Base-by-base conservation (phyloP, 2,329 filamentous ascomycete species). In the Trichoderma atrobrunneum region DNA sequence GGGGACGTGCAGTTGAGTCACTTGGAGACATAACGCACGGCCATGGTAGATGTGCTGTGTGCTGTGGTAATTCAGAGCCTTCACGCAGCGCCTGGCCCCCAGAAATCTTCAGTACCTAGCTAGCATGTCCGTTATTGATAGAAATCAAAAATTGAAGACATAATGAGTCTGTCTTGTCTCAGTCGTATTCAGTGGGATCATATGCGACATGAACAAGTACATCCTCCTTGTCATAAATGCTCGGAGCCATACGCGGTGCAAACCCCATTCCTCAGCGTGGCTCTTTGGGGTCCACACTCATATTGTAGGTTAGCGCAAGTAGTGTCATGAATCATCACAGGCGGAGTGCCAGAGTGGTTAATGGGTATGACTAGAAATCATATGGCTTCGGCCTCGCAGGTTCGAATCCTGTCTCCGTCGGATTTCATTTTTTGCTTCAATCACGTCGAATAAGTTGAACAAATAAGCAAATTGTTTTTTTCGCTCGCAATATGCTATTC, bases 321-420 rank as follows among this genome's bases (percentile, higher is more conserved):
- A 16, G 3, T 28, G 7, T 10, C 60, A 71, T 59, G 26, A 71
- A 63, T 26, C 24, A 26, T n/a, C 34, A n/a, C 16, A 57, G 69
- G 69, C 69, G 34, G 69, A 71, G 69, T 71, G 69, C 69, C 69
- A 71, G 69, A 71, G 69, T 71, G 69, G 69, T 71, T 71, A 71
- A 71, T 71, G 69, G 69, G 69, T 71, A 71, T 71, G 69, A 71
- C 69, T 71, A 71, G 69, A 71, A 71, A 71, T 71, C 69, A 71
- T 71, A 71, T 71, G 69, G 69, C 54, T 71, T 71, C 69, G 69
- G 69, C 69, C 69, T 71, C 69, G 34, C 69, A 71, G 69, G 69
- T 71, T 71, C 69, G 69, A 71, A 71, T 71, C 69, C 69, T 71
- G 69, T 71, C 69, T 71, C 69, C 34, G 69, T 71, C 69, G 69